Evolutionary conservation across 768 basidiomycete genomes (phyloP), one percentile per base, ranked within the genome.

Genomic region (Phlebiopsis gigantea): DNA sequence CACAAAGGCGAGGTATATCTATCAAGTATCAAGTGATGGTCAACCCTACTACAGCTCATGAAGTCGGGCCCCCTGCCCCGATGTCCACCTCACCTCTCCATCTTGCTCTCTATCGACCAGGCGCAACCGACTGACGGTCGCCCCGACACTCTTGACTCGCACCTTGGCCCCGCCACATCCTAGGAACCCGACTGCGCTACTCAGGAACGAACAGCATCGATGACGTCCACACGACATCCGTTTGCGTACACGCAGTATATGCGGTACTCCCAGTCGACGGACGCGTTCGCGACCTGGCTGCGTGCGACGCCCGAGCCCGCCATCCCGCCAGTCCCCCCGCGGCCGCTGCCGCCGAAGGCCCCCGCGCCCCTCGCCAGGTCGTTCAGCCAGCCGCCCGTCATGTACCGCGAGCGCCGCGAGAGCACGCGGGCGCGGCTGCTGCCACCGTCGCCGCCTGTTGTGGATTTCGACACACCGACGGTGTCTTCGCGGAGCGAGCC

Each of bases 141-240:
- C 45, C 1, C 6, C 25, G 46, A 22, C 46, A 8, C 46, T 17
- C 46, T 17, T 22, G 22, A 22, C 46, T 14, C 46, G 12, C 34
- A 14, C 45, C 15, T 10, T 25, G 5, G 45, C 46, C 28, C 46
- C 25, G 29, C 46, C 28, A 29, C 22, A 10, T 25, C n/a, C 45
- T 15, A 24, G 12, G 19, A 19, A 3, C 24, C 45, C 2, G n/a
- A 12, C 12, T 5, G 2, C 9, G 19, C 9, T 10, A 19, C 45
- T 25, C 24, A 46, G 46, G 24, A 5, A 9, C 34, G 21, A n/a
- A 26, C 52, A 53, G 9, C 26, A 41, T 8, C 17, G 52, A 59
- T 59, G 58, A 46, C 60, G 31, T 10, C 41, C 24, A 55, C 55
- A 22, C 45, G 44, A 22, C 60, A 61, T 28, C 60, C 60, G 1